Conservation (phyloP, 1,139 yeast species). For the Taiozyma sp. region DNA sequence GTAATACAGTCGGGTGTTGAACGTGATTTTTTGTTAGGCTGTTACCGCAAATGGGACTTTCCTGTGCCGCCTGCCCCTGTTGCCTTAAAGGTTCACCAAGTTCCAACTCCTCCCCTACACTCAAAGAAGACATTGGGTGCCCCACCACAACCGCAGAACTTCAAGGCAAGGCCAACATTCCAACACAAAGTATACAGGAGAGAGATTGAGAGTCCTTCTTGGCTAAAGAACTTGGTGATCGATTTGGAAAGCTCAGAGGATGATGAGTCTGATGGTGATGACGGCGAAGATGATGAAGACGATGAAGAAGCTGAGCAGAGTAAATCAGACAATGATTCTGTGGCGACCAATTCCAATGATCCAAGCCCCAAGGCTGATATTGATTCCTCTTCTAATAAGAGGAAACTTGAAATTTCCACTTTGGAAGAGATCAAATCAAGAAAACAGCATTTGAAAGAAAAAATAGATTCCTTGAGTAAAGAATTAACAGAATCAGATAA, state of each 20-base stretch:
- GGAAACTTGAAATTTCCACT: conserved; percentile 1
- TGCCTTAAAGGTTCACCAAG: neutral
- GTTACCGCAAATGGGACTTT: conserved; percentile 17
- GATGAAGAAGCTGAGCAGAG: neutral
- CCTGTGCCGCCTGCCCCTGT: conserved; percentile 10
- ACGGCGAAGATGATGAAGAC: conserved; percentile 9
- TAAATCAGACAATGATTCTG: neutral
- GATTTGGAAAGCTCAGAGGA: conserved; percentile 20
- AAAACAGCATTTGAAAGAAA: conserved; percentile 5
- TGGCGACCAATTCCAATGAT: neutral
- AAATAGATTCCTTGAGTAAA: conserved; percentile 4
- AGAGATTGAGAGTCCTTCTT: conserved; percentile 17
- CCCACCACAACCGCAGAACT: neutral
- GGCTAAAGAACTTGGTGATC: conserved; percentile 21
- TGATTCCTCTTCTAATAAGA: neutral
- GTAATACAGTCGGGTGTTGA: conserved; percentile 12
- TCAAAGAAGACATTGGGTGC: neutral
- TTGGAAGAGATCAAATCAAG: conserved; percentile 4
- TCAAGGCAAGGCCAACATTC: conserved; percentile 7
- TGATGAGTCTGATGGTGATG: conserved; percentile 18
- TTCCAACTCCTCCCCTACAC: neutral
- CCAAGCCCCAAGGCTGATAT: neutral
- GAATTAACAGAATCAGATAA: conserved; percentile 2
- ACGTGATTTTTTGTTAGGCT: conserved; percentile 13
- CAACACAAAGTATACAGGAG: conserved; percentile 11